phyloP scores from a whole-genome alignment of 495 filamentous ascomycete species.

The Aspergillus panamensis region DNA sequence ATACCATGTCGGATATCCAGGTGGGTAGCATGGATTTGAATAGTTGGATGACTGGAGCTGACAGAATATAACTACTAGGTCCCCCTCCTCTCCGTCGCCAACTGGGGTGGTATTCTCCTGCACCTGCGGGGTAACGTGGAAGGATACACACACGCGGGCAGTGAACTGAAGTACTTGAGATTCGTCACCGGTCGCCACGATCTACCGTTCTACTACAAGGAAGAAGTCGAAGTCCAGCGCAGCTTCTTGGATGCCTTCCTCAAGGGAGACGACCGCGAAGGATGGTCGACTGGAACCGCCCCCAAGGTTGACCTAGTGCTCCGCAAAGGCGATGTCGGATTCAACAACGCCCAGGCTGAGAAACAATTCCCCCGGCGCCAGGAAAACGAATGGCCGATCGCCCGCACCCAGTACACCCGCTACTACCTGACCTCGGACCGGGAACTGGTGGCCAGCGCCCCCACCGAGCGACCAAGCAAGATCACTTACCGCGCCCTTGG shows the following conservation, averaged over 20 bases:
- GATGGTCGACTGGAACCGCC: constrained; percentile 57
- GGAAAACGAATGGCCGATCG: constrained; percentile 62
- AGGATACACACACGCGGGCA: constrained; percentile 57
- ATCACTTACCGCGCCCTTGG: constrained; percentile 56
- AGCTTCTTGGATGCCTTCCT: constrained; percentile 67
- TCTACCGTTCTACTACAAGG: constrained; percentile 65
- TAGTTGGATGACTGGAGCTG: neutral
- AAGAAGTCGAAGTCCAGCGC: constrained; percentile 60
- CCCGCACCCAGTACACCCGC: constrained; percentile 55
- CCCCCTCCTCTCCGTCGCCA: constrained; percentile 59
- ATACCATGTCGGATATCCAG: constrained; percentile 57
- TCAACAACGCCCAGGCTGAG: constrained; percentile 57
- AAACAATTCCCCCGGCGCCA: constrained; percentile 45
- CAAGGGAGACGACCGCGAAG: constrained; percentile 55
- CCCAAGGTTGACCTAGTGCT: constrained; percentile 55
- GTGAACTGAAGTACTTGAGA: constrained; percentile 59
- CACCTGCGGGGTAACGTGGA: constrained; percentile 64
- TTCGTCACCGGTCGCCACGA: constrained; percentile 69
- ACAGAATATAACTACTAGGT: constrained; percentile 46
- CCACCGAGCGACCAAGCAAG: constrained; percentile 23
- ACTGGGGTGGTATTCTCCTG: constrained; percentile 63
- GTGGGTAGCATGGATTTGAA: constrained; percentile 25
- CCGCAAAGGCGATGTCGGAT: constrained; percentile 59
- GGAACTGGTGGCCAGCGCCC: constrained; percentile 25
- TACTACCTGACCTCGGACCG: constrained; percentile 48